A percentile compares a stretch with the other conserved stretches of the same genome.
phyloP scores from a whole-genome alignment of 768 basidiomycete species.

The Lentinula raphanica region DNA sequence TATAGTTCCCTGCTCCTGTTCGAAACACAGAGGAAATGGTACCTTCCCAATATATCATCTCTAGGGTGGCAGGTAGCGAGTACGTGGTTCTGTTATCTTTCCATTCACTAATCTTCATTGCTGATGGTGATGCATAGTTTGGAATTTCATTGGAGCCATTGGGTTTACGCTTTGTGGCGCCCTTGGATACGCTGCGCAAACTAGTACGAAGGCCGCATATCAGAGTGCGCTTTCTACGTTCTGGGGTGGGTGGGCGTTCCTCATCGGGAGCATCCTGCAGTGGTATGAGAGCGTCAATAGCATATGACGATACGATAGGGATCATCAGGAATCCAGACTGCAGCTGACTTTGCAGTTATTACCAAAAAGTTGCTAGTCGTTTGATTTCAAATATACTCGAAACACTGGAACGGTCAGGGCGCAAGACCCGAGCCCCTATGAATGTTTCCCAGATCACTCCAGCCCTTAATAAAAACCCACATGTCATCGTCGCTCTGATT shows the following conservation, averaged over 20 bases:
- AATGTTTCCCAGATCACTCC: not conserved
- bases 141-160: slow-evolving; percentile 56
- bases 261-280: slow-evolving; percentile 53
- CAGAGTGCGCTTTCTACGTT: slow-evolving; percentile 51
- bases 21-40: slow-evolving; percentile 55
- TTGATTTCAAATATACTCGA: not conserved
- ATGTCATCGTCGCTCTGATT: not conserved
- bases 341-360: not conserved
- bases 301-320: not conserved
- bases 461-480: not conserved
- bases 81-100: slow-evolving; percentile 12
- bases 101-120: not conserved
- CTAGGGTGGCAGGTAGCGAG: slow-evolving; percentile 55
- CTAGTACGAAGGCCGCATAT: slow-evolving; percentile 33
- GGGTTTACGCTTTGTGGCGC: slow-evolving; percentile 58
- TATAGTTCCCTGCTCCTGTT: too few species aligned
- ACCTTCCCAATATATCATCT: slow-evolving; percentile 32
- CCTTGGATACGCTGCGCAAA: slow-evolving; percentile 39
- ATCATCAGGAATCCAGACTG: not conserved
- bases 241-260: slow-evolving; percentile 59
- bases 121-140: too few species aligned
- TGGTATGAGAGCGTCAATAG: slow-evolving; percentile 46
- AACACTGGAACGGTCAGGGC: not conserved
- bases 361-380: not conserved
- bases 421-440: not conserved